Conservation (phyloP, 2,329 filamentous ascomycete species). For the Xylariales sp. region DNA sequence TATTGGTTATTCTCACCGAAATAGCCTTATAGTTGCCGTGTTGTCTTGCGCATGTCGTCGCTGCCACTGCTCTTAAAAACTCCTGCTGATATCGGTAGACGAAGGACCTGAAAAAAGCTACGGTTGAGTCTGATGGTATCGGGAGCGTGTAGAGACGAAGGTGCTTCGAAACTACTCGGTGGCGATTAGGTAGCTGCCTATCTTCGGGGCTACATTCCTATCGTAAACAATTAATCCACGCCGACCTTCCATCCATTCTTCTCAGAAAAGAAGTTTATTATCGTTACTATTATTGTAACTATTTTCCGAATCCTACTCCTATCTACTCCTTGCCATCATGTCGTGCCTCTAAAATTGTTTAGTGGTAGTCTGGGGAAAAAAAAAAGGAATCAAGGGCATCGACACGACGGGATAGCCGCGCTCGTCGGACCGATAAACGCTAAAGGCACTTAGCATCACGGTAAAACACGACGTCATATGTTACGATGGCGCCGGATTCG, state of each 20-base stretch:
- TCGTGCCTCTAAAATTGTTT: slow-evolving; percentile 24
- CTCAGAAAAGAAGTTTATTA: slow-evolving; percentile 2
- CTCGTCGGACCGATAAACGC: slow-evolving; percentile 4
- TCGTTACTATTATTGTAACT: background rate
- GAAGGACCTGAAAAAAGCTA: slow-evolving; percentile 1
- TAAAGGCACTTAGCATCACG: slow-evolving; percentile 13
- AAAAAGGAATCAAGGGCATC: background rate
- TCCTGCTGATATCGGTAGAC: slow-evolving; percentile 18
- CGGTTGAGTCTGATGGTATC: slow-evolving; percentile 13
- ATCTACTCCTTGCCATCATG: slow-evolving; percentile 21
- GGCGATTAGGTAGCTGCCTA: slow-evolving; percentile 23
- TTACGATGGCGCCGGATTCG: slow-evolving; percentile 46
- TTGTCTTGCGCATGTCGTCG: slow-evolving; percentile 22
- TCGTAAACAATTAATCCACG: slow-evolving; percentile 30
- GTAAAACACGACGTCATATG: slow-evolving; percentile 45
- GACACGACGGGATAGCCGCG: slow-evolving; percentile 16
- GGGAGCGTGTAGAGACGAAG: slow-evolving; percentile 21
- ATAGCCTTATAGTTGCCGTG: slow-evolving; percentile 26
- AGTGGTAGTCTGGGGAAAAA: slow-evolving; percentile 25
- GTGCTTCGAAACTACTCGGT: slow-evolving; percentile 22
- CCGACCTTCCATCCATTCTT: slow-evolving; percentile 10
- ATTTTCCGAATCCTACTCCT: background rate
- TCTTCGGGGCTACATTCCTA: slow-evolving; percentile 19
- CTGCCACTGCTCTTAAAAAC: slow-evolving; percentile 1
- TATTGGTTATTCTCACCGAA: slow-evolving; percentile 21